Percentiles rank a stretch among this genome's conserved stretches.
phyloP scores from a whole-genome alignment of 2,329 filamentous ascomycete genomes.

The Trichophyton mentagrophytes region DNA sequence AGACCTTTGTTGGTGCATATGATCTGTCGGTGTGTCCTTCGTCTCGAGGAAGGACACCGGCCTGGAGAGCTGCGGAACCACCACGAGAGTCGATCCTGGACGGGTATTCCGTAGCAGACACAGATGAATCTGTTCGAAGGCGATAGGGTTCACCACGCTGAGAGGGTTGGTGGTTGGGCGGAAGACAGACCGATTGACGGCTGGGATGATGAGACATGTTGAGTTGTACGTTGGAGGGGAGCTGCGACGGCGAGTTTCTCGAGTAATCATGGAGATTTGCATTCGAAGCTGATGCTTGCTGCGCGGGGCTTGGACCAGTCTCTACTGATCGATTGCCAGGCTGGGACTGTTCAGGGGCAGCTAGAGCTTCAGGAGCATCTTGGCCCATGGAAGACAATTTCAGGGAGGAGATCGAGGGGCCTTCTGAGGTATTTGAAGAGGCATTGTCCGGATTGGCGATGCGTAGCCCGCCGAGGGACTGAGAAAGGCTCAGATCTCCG shows the following conservation, averaged over 20 bases:
- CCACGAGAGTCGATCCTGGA: conserved; percentile 52
- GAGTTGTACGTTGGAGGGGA: conserved; percentile 31
- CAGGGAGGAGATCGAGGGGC: not conserved
- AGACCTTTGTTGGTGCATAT: conserved; percentile 50
- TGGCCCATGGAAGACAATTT: not conserved
- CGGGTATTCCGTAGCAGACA: conserved; percentile 44
- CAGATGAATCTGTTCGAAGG: conserved; percentile 46
- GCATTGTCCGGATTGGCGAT: conserved; percentile 92
- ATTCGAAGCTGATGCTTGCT: not conserved
- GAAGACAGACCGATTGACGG: conserved; percentile 23
- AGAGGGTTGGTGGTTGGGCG: not conserved
- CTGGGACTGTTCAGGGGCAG: not conserved
- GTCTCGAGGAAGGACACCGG: conserved; percentile 53
- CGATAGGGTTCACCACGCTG: conserved; percentile 37
- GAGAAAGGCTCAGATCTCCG: conserved; percentile 82
- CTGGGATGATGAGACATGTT: conserved; percentile 30
- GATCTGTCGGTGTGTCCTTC: conserved; percentile 55
- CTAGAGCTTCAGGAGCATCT: not conserved
- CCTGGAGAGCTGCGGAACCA: conserved; percentile 45
- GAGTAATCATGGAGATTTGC: not conserved
- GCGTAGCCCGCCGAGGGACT: conserved; percentile 82
- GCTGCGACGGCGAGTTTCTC: conserved; percentile 16
- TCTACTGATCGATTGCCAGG: not conserved
- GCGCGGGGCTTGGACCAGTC: not conserved
- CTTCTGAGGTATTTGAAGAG: conserved; percentile 28